Base-by-base conservation (phyloP, 345 rosid genomes). In the Carallia brachiata region DNA sequence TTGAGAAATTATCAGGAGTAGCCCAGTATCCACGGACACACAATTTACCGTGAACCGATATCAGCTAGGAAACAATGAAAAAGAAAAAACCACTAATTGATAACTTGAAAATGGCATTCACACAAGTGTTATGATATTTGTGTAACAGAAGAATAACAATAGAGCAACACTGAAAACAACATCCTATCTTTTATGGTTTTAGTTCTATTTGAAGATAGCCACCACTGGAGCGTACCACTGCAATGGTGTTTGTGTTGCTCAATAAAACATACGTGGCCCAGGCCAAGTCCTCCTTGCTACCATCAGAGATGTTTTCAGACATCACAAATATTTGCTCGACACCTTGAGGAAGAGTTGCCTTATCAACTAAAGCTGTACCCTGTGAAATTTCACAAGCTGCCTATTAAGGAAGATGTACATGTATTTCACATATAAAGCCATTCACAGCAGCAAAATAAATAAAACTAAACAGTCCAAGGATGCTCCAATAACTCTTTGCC, bases 11-110 rank as follows among this genome's bases (percentile, higher is more conserved):
- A 72, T 50, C 77, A 0, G 92, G 93, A 44, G 77, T 72, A 30
- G 81, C 86, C 97, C 99, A 95, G 75, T 88, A 94, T 32, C 98
- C 97, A n/a, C 93, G 93, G 67, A 86, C 71, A 53, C 96, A 94
- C 62, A 94, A 78, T 72, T 86, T 79, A 18, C 88, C 95, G 70
- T 40, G 76, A 71, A 80, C 52, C 6, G 80, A 80, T 73, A 94
- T 80, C 80, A 91, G 61, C 98, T 94, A 75, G 17, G 67, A 68
- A 72, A 66, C 56, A 28, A 75, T 6, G 47, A 47, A 23, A 70
- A 65, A 68, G 57, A 32, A 39, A n/a, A 39, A 16, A 12, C 23
- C 15, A 66, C 34, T 19, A 10, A 19, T 61, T 67, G 30, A 70
- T 48, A 40, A 44, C 9, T 71, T 53, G 40, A 69, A 36, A 36